Percentiles rank a stretch among this genome's conserved stretches.
phyloP scores from a whole-genome alignment of 306 rosid genomes.

The Glycine soja region DNA sequence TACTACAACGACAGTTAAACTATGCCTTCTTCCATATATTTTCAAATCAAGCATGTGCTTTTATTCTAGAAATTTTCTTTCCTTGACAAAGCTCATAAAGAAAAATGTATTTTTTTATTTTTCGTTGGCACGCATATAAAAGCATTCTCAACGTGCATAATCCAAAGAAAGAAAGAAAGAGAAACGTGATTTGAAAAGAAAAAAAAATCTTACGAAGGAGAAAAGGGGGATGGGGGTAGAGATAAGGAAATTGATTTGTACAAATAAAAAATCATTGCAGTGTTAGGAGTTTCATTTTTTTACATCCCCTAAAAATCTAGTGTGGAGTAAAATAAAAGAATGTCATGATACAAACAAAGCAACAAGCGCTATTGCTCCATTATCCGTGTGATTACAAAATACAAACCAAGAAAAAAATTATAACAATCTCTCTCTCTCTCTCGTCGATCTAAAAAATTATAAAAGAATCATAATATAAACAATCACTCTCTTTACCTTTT shows the following conservation, averaged over 20 bases:
- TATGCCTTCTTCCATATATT: no score
- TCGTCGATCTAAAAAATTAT: conserved; percentile 47
- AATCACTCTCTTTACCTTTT: conserved; percentile 46
- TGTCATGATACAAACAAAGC: conserved; percentile 69
- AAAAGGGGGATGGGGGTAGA: neutral
- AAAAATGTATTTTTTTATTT: no score
- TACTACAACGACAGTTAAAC: no score
- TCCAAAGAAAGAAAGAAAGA: neutral
- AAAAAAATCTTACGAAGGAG: neutral
- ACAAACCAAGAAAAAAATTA: conserved; percentile 47
- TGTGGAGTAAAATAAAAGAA: conserved; percentile 34
- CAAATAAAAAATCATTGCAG: conserved; percentile 33
- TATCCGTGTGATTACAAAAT: conserved; percentile 58
- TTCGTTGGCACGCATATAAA: neutral
- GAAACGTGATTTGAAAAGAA: neutral
- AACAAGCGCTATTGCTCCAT: conserved; percentile 82
- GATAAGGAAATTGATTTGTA: conserved; percentile 7
- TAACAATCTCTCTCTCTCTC: conserved; percentile 42
- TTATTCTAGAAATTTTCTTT: no score
- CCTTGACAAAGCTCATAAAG: no score
- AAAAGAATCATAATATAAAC: conserved; percentile 23
- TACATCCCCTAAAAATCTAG: conserved; percentile 32
- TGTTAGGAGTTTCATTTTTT: conserved; percentile 31
- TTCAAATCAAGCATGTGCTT: no score
- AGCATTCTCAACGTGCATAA: neutral